Conservation (phyloP, 331 rosid species). For the Erythrophleum ivorense region DNA sequence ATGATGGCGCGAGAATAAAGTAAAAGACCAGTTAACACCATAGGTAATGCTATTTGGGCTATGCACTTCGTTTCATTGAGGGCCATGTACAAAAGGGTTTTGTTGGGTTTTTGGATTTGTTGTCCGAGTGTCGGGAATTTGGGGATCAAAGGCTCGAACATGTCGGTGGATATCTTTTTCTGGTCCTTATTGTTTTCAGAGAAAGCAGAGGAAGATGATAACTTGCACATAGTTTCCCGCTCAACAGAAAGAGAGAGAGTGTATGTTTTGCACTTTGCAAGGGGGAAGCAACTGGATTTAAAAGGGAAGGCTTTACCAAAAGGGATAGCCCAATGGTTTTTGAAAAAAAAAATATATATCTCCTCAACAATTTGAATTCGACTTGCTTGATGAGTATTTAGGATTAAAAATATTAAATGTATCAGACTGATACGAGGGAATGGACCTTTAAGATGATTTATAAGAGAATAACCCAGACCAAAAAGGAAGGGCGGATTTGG, state of each 20-base stretch:
- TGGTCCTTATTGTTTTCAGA: constrained; percentile 32
- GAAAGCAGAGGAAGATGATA: constrained; percentile 35
- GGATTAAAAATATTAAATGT: too few species aligned
- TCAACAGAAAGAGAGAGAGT: not conserved
- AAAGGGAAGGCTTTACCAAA: not conserved
- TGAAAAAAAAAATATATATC: too few species aligned
- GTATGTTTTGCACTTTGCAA: constrained; percentile 10
- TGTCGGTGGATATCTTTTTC: constrained; percentile 22
- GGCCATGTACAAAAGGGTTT: constrained; percentile 38
- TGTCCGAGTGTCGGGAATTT: constrained; percentile 42
- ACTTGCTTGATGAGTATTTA: too few species aligned
- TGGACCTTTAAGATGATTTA: too few species aligned
- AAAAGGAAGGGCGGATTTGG: not conserved
- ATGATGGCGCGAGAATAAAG: constrained; percentile 72
- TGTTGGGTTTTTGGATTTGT: constrained; percentile 9
- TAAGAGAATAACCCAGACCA: too few species aligned
- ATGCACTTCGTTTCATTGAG: constrained; percentile 59
- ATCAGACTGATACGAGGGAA: too few species aligned
- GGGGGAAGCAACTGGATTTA: constrained; percentile 7
- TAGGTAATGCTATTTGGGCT: constrained; percentile 53
- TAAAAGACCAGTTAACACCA: constrained; percentile 56
- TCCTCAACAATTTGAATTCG: too few species aligned
- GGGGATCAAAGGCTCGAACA: constrained; percentile 37
- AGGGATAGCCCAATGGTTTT: too few species aligned
- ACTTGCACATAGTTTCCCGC: constrained; percentile 38